Base-by-base conservation (phyloP, 805 yeast species). In the Candida peoriensis region DNA sequence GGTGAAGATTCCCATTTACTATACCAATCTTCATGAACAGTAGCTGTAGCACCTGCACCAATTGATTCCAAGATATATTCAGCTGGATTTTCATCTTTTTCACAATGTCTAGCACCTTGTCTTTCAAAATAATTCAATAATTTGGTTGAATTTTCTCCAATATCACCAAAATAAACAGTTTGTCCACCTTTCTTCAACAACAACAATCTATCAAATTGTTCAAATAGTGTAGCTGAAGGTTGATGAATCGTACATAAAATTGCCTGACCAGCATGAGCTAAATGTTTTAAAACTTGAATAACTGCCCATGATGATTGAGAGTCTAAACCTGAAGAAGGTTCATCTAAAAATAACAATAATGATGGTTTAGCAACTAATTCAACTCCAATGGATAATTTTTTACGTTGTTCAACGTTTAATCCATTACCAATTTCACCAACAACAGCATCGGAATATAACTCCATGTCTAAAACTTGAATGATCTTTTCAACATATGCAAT, bases 1-100 rank as follows among this genome's bases (percentile, higher is more conserved):
- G 60, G 58, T 23, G 95, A 84, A 30, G 70, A 67, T 55, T 71
- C 60, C 96, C 96, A 85, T 32, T 81, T 85, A 50, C 81, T 80
- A 51, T 75, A 68, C 50, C 79, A 82, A 57, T 82, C 84, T 58
- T 78, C 83, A 30, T 67, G 66, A 14, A 86, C 83, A 47, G 76
- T 80, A 23, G 85, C 88, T 8, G 88, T 88, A 24, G 88, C 87
- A 37, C 87, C 87, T 34, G 88, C 88, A 49, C 89, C 88, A 49
- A 81, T 81, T 43, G 79, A 83, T 44, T 82, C 82, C 60, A 87
- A 67, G 94, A 87, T 87, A 93, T 94, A 87, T 63, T 86, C 95
- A 11, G 89, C 90, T 22, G 90, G 93, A 44, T 83, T 83, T 5
- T 85, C 87, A 28, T 68, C 66, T 6, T 67, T 62, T 16, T 89